Evolutionary conservation across 1,139 yeast species (phyloP).

Genomic region (Debaryomyces subglobosus): DNA sequence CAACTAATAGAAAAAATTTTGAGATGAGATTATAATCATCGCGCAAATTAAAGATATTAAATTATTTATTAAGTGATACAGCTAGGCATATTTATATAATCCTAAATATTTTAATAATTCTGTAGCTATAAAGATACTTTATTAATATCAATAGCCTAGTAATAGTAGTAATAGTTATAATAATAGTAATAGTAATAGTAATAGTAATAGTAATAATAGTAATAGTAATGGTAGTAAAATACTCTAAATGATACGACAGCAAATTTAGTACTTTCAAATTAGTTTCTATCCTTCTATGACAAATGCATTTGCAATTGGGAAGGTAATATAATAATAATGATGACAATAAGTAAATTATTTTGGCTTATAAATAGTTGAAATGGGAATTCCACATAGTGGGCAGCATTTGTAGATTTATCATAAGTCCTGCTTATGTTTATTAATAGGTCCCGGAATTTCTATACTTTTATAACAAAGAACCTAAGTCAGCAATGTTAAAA

Average conservation of each 20-base stretch:
- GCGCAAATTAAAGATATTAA: background rate
- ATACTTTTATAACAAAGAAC: background rate
- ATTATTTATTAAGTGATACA: conserved; percentile 5
- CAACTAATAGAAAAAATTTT: conserved; percentile 6
- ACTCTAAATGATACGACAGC: background rate
- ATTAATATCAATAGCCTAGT: background rate
- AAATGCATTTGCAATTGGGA: background rate
- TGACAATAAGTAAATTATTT: conserved; percentile 2
- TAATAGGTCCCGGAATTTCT: conserved; percentile 2
- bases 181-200: background rate
- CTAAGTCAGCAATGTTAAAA: background rate
- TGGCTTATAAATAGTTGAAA: background rate
- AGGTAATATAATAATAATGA: conserved; percentile 2
- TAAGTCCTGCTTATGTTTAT: conserved; percentile 19
- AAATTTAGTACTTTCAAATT: background rate
- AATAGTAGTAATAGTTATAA: background rate
- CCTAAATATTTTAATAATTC: background rate
- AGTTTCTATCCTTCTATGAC: conserved; percentile 5
- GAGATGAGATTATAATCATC: conserved; percentile 11
- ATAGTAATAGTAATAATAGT: background rate
- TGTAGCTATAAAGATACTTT: background rate
- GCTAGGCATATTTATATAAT: background rate
- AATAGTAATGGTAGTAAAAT: background rate
- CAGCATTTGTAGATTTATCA: conserved; percentile 8
- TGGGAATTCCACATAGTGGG: background rate